A percentile compares a stretch with the other conserved stretches of the same genome.
phyloP scores from a whole-genome alignment of 176 grass and related monocot species.

The Guadua angustifolia region DNA sequence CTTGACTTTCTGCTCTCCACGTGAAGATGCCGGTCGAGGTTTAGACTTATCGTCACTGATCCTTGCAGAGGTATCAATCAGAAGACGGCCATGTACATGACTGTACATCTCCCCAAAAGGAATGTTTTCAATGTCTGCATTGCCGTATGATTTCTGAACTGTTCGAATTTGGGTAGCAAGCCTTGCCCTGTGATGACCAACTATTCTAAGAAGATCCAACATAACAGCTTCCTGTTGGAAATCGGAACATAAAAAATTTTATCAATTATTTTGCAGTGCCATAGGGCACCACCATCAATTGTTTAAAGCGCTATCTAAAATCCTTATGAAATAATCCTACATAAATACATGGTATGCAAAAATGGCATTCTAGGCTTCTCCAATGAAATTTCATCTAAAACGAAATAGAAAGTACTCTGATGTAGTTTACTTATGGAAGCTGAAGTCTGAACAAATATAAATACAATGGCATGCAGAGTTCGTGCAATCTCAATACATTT shows the following conservation, averaged over 20 bases:
- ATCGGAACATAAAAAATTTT: conserved; percentile 27
- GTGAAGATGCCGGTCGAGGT: conserved; percentile 43
- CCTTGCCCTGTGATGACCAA: conserved; percentile 94
- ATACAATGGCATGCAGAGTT: conserved; percentile 24
- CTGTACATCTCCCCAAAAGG: conserved; percentile 78
- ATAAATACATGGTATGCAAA: not conserved
- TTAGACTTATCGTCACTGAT: conserved; percentile 73
- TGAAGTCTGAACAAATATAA: not conserved
- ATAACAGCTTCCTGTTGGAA: conserved; percentile 84
- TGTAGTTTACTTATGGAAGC: not conserved
- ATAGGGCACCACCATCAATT: not conserved
- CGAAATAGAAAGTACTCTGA: conserved; percentile 2
- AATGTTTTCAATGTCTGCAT: conserved; percentile 87
- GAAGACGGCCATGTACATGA: conserved; percentile 55
- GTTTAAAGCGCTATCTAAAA: conserved; percentile 25
- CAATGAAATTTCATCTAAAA: conserved; percentile 3
- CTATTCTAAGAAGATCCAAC: conserved; percentile 95
- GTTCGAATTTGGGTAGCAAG: conserved; percentile 98
- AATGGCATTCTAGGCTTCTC: conserved; percentile 28
- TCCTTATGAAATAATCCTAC: conserved; percentile 14
- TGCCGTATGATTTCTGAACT: conserved; percentile 94
- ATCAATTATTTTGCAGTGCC: conserved; percentile 16
- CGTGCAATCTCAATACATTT: not conserved
- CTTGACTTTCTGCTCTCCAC: conserved; percentile 71
- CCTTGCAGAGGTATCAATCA: conserved; percentile 77